Percentiles rank a stretch among this genome's conserved stretches.
phyloP scores from a whole-genome alignment of 495 filamentous ascomycete species.

The Annulohypoxylon maeteangense region DNA sequence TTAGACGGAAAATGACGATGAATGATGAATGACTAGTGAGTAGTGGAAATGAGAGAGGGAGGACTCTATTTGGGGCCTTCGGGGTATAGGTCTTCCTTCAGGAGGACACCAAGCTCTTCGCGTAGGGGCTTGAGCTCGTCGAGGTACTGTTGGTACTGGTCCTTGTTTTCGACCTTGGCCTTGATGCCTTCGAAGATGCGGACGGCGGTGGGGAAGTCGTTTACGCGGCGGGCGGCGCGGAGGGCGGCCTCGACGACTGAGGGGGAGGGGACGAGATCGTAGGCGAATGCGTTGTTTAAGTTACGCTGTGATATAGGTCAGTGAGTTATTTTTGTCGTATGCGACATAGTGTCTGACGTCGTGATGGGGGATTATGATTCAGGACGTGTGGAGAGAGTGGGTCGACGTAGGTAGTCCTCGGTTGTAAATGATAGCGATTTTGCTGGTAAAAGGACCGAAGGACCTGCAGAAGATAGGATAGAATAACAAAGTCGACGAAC shows the following conservation, averaged over 20 bases:
- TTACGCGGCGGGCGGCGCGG: constrained; percentile 90
- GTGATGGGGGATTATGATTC: constrained; percentile 22
- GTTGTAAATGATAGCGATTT: background rate
- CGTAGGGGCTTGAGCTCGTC: constrained; percentile 89
- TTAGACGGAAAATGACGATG: background rate
- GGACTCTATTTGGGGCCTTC: constrained; percentile 66
- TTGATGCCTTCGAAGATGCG: constrained; percentile 99
- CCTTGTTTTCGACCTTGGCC: constrained; percentile 98
- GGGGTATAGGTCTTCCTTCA: constrained; percentile 96
- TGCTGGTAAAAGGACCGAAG: background rate
- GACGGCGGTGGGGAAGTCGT: constrained; percentile 98
- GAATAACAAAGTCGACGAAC: constrained; percentile 62
- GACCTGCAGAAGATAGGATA: no score
- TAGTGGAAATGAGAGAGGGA: background rate
- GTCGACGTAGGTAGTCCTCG: constrained; percentile 16
- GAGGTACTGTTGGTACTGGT: constrained; percentile 98
- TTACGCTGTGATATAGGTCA: constrained; percentile 74
- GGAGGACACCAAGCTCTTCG: constrained; percentile 88
- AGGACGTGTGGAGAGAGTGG: constrained; percentile 36
- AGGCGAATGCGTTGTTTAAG: constrained; percentile 99
- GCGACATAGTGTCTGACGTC: constrained; percentile 5
- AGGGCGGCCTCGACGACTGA: constrained; percentile 92
- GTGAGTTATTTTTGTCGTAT: constrained; percentile 24
- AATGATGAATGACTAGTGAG: background rate
- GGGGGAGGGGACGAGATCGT: constrained; percentile 97